Percentiles rank a stretch among this genome's conserved stretches.
Conservation (phyloP, 129 eudicot genomes). For the Saussurea involucrata region DNA sequence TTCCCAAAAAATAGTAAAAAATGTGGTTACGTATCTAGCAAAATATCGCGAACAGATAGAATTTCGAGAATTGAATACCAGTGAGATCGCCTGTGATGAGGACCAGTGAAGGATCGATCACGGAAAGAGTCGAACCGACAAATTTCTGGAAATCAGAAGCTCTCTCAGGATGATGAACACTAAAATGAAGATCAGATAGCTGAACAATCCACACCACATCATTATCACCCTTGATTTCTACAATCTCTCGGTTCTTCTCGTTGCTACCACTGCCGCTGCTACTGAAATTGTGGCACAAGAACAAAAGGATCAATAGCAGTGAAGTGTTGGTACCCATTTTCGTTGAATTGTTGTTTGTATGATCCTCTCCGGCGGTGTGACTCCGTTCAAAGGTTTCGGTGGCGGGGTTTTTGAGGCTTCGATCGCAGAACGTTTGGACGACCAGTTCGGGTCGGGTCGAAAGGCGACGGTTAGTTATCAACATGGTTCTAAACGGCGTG, state of each 20-base stretch:
- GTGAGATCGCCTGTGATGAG: constrained; percentile 95
- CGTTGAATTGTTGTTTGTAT: neutral
- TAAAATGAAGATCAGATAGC: constrained; percentile 93
- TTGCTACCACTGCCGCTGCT: constrained; percentile 10
- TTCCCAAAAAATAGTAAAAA: neutral
- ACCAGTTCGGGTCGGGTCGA: constrained; percentile 6
- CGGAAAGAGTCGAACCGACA: constrained; percentile 54
- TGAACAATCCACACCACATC: constrained; percentile 92
- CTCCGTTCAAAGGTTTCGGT: constrained; percentile 14
- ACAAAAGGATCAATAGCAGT: neutral
- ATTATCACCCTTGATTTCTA: constrained; percentile 37
- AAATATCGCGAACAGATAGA: neutral
- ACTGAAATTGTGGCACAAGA: neutral
- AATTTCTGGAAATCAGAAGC: constrained; percentile 57
- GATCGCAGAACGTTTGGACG: neutral
- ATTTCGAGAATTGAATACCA: constrained; percentile 32
- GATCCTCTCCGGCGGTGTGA: neutral
- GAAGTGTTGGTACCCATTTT: neutral
- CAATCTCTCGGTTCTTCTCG: constrained; percentile 23
- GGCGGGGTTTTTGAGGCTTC: neutral
- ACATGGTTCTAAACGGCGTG: no score
- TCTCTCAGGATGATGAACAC: constrained; percentile 87
- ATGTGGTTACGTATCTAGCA: neutral
- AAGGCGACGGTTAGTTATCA: no score
- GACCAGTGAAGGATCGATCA: constrained; percentile 82